Percentiles rank a stretch among this genome's conserved stretches.
phyloP scores from a whole-genome alignment of 106 monocot species.

The Posidonia australis region DNA sequence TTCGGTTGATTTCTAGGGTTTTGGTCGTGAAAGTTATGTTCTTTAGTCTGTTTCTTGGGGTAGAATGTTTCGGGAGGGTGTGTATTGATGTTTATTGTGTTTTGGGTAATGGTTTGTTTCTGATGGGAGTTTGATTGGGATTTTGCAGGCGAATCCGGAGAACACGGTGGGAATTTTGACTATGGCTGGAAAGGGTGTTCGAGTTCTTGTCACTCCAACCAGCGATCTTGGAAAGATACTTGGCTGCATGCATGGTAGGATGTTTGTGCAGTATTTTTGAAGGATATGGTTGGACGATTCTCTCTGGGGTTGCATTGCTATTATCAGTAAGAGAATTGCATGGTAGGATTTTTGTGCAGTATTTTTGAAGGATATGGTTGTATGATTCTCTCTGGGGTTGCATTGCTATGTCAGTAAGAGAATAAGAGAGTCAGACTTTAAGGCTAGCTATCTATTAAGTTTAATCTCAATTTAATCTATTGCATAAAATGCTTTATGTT shows the following conservation, averaged over 20 bases:
- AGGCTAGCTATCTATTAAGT: too few species aligned
- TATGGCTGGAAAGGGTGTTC: conserved; percentile 91
- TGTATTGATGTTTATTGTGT: background rate
- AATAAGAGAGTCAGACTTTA: too few species aligned
- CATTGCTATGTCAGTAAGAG: too few species aligned
- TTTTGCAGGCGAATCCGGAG: conserved; percentile 80
- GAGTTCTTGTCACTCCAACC: conserved; percentile 87
- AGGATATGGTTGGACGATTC: background rate
- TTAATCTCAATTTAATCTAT: too few species aligned
- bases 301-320: background rate
- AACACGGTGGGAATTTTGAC: conserved; percentile 91
- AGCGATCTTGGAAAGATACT: conserved; percentile 93
- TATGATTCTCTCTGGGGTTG: background rate
- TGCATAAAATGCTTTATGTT: too few species aligned
- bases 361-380: background rate
- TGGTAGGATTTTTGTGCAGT: conserved; percentile 28
- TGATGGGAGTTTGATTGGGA: background rate
- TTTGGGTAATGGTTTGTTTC: background rate
- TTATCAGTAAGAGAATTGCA: too few species aligned
- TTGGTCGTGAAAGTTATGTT: background rate
- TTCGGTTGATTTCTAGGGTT: background rate
- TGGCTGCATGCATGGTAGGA: conserved; percentile 91
- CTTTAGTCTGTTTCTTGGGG: too few species aligned
- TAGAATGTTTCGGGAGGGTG: background rate
- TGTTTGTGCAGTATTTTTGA: background rate